Evolutionary conservation across 257 asterid species (phyloP).

Genomic region (Fraxinus quadrangulata): DNA sequence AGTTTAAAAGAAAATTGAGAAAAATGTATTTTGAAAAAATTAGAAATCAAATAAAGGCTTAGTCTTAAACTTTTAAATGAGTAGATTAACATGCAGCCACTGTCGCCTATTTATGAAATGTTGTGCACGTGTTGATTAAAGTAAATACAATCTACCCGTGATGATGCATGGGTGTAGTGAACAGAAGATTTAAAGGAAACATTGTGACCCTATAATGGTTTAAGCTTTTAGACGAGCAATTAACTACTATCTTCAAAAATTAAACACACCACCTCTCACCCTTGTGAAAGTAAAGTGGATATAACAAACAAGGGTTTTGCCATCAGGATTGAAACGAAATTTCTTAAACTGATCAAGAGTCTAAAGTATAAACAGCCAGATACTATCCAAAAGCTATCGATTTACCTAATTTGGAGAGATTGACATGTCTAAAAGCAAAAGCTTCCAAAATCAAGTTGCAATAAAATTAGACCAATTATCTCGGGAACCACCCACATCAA

Average conservation of each 20-base stretch:
- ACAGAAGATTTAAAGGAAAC: too few relatives aligned
- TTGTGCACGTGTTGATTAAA: background rate
- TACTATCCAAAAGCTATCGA: background rate
- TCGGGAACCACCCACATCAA: conserved; percentile 2
- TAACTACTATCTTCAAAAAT: background rate
- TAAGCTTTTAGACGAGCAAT: background rate
- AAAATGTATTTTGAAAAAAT: too few relatives aligned
- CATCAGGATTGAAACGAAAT: background rate
- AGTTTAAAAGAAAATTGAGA: too few relatives aligned
- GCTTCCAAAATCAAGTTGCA: conserved; percentile 23
- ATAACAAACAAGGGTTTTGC: background rate
- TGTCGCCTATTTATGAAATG: background rate
- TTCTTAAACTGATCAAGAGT: background rate
- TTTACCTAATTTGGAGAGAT: background rate
- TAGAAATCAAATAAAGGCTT: too few relatives aligned
- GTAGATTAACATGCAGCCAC: background rate
- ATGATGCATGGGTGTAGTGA: too few relatives aligned
- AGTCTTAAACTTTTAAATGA: background rate
- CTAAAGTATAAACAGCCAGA: background rate
- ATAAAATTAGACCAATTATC: conserved; percentile 8
- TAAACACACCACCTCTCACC: background rate
- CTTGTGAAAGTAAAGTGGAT: too few relatives aligned
- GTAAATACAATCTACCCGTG: too few relatives aligned
- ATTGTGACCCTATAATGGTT: too few relatives aligned
- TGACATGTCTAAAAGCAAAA: background rate